Conservation (phyloP, 352 stramenopile species). For the Phytophthora pseudosyringae region DNA sequence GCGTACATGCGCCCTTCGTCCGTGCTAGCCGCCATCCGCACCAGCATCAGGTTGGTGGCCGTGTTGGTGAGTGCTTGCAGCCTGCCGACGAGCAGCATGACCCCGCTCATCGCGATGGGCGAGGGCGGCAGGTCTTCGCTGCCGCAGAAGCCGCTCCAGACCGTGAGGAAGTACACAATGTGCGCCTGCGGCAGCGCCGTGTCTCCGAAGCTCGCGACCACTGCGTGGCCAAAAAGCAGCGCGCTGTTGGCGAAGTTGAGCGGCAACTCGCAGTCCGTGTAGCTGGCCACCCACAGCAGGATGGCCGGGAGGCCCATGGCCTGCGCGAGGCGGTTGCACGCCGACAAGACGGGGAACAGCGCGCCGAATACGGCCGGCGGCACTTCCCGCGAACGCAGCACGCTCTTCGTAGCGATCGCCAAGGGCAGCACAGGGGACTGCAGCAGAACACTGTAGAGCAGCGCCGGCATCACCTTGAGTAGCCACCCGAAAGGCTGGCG, state of each 20-base stretch:
- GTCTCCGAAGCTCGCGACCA: constrained; percentile 56
- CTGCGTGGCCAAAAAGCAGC: constrained; percentile 53
- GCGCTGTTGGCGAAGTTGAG: constrained; percentile 39
- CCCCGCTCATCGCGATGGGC: constrained; percentile 45
- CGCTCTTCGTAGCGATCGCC: constrained; percentile 61
- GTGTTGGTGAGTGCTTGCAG: constrained; percentile 54
- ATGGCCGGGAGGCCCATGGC: constrained; percentile 50
- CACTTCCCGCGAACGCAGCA: constrained; percentile 57
- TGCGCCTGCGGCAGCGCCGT: constrained; percentile 45
- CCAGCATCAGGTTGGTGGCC: constrained; percentile 62
- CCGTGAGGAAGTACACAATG: constrained; percentile 66
- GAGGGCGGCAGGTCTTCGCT: constrained; percentile 51
- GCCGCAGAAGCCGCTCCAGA: constrained; percentile 58
- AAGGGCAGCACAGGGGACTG: constrained; percentile 56
- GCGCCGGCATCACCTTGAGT: constrained; percentile 43
- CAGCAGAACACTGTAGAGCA: constrained; percentile 59
- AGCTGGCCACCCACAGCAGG: constrained; percentile 58
- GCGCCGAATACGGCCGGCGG: constrained; percentile 58
- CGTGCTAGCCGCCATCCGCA: constrained; percentile 61
- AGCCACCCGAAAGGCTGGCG: constrained; percentile 68
- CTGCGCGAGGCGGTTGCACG: constrained; percentile 59
- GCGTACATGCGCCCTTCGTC: constrained; percentile 49
- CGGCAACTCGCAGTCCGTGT: constrained; percentile 52
- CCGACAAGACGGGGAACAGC: constrained; percentile 63
- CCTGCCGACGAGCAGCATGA: constrained; percentile 55